A percentile compares a stretch with the other conserved stretches of the same genome.
phyloP scores from a whole-genome alignment of 176 grass and related monocot species.

The maize (Zea mays) region Zm-B73-REFERENCE-NAM-5.0 NC_050101.1:113862501-113863000 shows the following conservation, averaged over 20 bases:
- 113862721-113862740: slow-evolving; percentile 98
- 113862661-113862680: slow-evolving; percentile 83
- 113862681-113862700: slow-evolving; percentile 90
- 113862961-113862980: slow-evolving; percentile 25
- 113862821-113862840: slow-evolving; percentile 77
- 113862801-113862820: slow-evolving; percentile 91
- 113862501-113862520: slow-evolving; percentile 8
- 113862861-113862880: slow-evolving; percentile 63
- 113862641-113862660: slow-evolving; percentile 76
- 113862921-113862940: slow-evolving; percentile 56
- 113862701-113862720: slow-evolving; percentile 79
- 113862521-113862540: slow-evolving; percentile 87
- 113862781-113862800: slow-evolving; percentile 93
- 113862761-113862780: slow-evolving; percentile 92
- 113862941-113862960: slow-evolving; percentile 16
- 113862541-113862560: slow-evolving; percentile 99
- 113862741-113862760: slow-evolving; percentile 93
- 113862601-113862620: slow-evolving; percentile 60
- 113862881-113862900: slow-evolving; percentile 74
- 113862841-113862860: slow-evolving; percentile 74
- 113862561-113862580: slow-evolving; percentile 98
- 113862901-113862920: slow-evolving; percentile 84
- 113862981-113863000: slow-evolving; percentile 29
- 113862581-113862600: slow-evolving; percentile 88
- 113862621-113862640: slow-evolving; percentile 78